Evolutionary conservation across 1,284 basidiomycete genomes (phyloP).

Genomic region (Trichosporon coremiiforme): DNA sequence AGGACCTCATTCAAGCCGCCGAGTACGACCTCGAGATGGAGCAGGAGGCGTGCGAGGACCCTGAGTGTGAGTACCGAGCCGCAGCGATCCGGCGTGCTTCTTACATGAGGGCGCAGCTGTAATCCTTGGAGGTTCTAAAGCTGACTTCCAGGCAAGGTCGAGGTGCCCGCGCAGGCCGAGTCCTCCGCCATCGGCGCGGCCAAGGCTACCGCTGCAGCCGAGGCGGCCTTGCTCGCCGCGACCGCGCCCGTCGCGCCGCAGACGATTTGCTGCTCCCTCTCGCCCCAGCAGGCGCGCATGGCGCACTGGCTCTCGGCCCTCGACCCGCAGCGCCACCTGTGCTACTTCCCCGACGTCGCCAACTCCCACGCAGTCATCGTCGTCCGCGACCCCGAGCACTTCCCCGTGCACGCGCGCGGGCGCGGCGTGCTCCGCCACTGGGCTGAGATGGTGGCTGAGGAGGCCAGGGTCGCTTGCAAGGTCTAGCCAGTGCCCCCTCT

Average conservation of each 20-base stretch:
- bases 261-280: constrained; percentile 38
- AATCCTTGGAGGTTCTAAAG: no score
- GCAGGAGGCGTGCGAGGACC: constrained; percentile 3
- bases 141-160: neutral
- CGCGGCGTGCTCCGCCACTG: constrained; percentile 47
- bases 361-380: constrained; percentile 52
- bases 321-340: constrained; percentile 41
- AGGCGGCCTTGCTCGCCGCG: no score
- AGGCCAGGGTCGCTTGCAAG: constrained; percentile 6
- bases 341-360: constrained; percentile 48
- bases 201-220: neutral
- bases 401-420: constrained; percentile 47
- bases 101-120: no score
- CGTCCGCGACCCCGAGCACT: constrained; percentile 45
- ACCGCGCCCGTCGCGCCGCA: constrained; percentile 24
- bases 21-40: constrained; percentile 24
- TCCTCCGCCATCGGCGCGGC: neutral
- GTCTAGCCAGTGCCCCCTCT: no score
- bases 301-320: constrained; percentile 46
- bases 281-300: constrained; percentile 46
- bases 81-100: no score
- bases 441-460: constrained; percentile 34
- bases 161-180: neutral
- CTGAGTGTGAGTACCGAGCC: constrained; percentile 11
- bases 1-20: constrained; percentile 40